phyloP scores from a whole-genome alignment of 306 rosid species.

The Corylus americana region DNA sequence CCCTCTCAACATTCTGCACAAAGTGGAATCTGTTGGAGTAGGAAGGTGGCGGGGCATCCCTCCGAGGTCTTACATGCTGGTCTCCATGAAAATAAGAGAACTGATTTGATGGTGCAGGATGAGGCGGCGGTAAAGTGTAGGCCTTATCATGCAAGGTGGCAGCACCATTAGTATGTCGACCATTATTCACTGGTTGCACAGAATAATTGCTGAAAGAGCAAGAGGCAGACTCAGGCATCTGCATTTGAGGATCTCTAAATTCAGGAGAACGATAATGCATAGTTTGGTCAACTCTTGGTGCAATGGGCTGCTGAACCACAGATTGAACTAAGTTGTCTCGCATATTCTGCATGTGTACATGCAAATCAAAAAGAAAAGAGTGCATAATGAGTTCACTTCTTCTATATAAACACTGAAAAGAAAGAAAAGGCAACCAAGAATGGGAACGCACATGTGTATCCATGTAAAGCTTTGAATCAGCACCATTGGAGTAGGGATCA shows the following conservation, averaged over 20 bases:
- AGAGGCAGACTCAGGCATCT: conserved; percentile 50
- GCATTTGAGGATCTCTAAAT: conserved; percentile 62
- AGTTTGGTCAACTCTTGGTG: conserved; percentile 49
- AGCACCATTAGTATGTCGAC: conserved; percentile 46
- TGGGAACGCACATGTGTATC: conserved; percentile 54
- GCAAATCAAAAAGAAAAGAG: conserved; percentile 31
- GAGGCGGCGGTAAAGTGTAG: conserved; percentile 71
- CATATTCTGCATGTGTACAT: conserved; percentile 43
- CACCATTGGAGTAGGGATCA: conserved; percentile 42
- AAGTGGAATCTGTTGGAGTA: conserved; percentile 64
- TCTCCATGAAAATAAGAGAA: conserved; percentile 75
- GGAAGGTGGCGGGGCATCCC: conserved; percentile 65
- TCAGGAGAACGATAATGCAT: conserved; percentile 51
- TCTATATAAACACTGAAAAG: not conserved
- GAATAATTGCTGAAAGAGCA: conserved; percentile 53
- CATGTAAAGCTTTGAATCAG: conserved; percentile 54
- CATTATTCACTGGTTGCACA: conserved; percentile 47
- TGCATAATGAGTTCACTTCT: conserved; percentile 14
- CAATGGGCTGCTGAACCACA: conserved; percentile 50
- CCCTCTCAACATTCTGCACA: conserved; percentile 65
- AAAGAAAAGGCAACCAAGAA: conserved; percentile 12
- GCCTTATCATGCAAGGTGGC: conserved; percentile 47
- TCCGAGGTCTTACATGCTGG: conserved; percentile 53
- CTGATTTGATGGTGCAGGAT: conserved; percentile 71
- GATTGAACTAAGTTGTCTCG: conserved; percentile 46